Conservation (phyloP, 352 stramenopile species). For the Paralagenidium karlingii region DNA sequence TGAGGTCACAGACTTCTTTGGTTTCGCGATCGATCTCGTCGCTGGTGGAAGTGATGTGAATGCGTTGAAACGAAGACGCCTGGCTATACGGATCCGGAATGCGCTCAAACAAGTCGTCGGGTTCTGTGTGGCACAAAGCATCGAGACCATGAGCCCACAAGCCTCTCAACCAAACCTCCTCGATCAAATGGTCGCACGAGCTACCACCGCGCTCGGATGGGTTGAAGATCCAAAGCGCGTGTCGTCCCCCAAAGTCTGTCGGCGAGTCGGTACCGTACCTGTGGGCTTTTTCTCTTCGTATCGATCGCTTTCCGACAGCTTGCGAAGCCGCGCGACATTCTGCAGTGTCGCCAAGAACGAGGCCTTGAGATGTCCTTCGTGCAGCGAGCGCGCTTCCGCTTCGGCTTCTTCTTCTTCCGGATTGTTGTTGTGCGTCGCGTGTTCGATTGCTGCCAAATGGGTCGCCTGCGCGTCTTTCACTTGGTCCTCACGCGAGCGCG, state of each 20-base stretch:
- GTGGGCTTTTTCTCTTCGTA: conserved; percentile 14
- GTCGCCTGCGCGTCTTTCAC: too few relatives aligned
- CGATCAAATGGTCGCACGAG: too few relatives aligned
- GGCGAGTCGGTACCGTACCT: neutral
- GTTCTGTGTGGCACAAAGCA: too few relatives aligned
- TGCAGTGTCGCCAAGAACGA: conserved; percentile 66
- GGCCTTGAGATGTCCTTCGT: conserved; percentile 56
- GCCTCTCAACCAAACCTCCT: too few relatives aligned
- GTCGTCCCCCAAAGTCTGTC: neutral
- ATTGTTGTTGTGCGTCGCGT: too few relatives aligned
- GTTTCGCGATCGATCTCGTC: conserved; percentile 66
- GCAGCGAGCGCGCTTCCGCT: conserved; percentile 16
- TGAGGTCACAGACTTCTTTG: conserved; percentile 60
- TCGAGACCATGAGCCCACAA: too few relatives aligned
- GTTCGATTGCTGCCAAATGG: too few relatives aligned
- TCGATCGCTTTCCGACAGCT: conserved; percentile 25
- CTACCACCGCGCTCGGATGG: too few relatives aligned
- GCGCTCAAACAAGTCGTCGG: conserved; percentile 60
- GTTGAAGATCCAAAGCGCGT: neutral
- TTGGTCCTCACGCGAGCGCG: too few relatives aligned
- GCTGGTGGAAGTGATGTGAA: conserved; percentile 52
- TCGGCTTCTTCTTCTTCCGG: too few relatives aligned
- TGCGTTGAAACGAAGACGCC: conserved; percentile 53
- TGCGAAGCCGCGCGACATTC: conserved; percentile 52
- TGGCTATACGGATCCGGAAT: conserved; percentile 72